Evolutionary conservation across 23 red algal genomes (phyloP).

Genomic region (Rhodosorus marinus): DNA sequence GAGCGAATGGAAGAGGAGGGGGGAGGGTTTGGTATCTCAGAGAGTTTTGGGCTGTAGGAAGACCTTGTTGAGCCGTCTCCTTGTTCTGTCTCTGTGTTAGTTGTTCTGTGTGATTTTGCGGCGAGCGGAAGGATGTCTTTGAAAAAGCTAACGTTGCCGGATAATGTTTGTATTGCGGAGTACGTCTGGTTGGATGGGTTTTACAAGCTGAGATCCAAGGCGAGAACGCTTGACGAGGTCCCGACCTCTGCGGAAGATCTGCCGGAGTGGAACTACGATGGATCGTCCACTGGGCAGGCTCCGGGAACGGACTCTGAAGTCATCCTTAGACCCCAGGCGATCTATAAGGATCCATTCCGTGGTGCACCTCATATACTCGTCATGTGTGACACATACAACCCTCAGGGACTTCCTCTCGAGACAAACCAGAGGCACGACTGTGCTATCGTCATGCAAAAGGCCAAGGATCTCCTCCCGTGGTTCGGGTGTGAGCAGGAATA

Average conservation of each 20-base stretch:
- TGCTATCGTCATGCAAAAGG: conserved; percentile 61
- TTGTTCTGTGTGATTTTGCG: too few relatives aligned
- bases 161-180: conserved; percentile 43
- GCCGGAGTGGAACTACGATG: conserved; percentile 95
- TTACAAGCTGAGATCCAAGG: conserved; percentile 54
- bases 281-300: conserved; percentile 70
- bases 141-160: conserved; percentile 9
- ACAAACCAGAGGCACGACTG: conserved; percentile 45
- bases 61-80: too few relatives aligned
- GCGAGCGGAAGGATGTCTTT: too few relatives aligned
- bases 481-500: conserved; percentile 98
- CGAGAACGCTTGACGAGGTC: conserved; percentile 17
- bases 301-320: conserved; percentile 88
- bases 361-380: conserved; percentile 67
- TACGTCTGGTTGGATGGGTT: conserved; percentile 96
- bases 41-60: too few relatives aligned
- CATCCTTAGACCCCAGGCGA: conserved; percentile 59
- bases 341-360: conserved; percentile 83
- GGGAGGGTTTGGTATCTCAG: too few relatives aligned
- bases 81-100: too few relatives aligned
- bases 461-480: conserved; percentile 48
- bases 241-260: conserved; percentile 13
- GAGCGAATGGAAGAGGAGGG: too few relatives aligned
- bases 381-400: conserved; percentile 90
- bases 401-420: conserved; percentile 45